Evolutionary conservation across 345 rosid genomes (phyloP).

Genomic region (Rhizophora apiculata): DNA sequence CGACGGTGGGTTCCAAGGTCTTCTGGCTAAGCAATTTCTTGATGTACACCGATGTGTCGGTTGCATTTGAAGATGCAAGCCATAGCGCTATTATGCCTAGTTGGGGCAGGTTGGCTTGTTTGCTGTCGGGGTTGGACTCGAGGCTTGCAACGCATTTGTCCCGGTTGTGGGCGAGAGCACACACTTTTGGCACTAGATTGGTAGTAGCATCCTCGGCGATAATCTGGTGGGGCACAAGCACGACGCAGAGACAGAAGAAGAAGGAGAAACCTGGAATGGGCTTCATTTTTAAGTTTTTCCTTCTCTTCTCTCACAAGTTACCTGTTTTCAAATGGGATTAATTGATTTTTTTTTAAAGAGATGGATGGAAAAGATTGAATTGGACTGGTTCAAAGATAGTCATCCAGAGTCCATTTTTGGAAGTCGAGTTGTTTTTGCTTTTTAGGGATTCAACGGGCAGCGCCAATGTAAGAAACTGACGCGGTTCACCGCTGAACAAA

Average conservation of each 20-base stretch:
- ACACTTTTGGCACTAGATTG: constrained; percentile 28
- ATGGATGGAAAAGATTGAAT: background rate
- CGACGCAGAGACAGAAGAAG: constrained; percentile 22
- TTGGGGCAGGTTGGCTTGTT: constrained; percentile 34
- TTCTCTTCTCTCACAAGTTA: background rate
- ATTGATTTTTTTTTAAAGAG: background rate
- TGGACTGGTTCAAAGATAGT: background rate
- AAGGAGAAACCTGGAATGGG: constrained; percentile 11
- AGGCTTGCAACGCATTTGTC: constrained; percentile 49
- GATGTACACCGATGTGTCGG: constrained; percentile 36
- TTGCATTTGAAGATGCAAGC: constrained; percentile 43
- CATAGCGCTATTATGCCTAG: constrained; percentile 48
- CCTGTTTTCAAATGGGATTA: background rate
- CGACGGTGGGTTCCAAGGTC: constrained; percentile 37
- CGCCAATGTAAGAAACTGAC: background rate
- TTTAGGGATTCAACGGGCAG: background rate
- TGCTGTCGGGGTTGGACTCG: constrained; percentile 33
- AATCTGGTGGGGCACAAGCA: constrained; percentile 1
- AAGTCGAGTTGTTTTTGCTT: too few relatives aligned
- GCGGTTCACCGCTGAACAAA: constrained; percentile 8
- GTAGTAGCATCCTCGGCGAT: background rate
- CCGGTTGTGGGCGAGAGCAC: constrained; percentile 37
- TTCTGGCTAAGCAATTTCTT: constrained; percentile 16
- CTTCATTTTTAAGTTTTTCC: constrained; percentile 22
- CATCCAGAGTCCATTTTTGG: background rate